Base-by-base conservation (phyloP, 2,329 filamentous ascomycete genomes). In the Pseudocercospora fijiensis region DNA sequence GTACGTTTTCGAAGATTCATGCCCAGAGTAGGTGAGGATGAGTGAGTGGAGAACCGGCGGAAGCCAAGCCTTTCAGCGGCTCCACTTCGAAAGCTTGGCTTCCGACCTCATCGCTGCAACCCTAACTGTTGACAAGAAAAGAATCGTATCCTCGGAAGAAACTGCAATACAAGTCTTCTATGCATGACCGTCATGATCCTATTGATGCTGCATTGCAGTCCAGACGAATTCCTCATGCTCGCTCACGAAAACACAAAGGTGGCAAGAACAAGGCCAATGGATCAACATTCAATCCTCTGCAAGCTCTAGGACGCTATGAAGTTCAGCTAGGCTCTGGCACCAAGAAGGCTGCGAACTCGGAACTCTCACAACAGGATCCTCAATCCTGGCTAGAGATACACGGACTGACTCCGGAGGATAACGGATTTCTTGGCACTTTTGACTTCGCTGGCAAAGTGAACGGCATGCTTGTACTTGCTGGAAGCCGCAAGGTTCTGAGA, bases 261-360 rank as follows among this genome's bases (percentile, higher is more conserved):
- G 27, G 47, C 20, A 52, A 43, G 26, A 28, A 49, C 11, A 45
- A 27, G 27, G 43, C 33, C 33, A 49, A 51, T 16, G 47, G 26
- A n/a, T 24, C 58, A 43, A n/a, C 20, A 5, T 65, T 65, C 55
- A 58, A 65, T 43, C 59, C 60, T 45, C 41, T 62, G 3, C 20
- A 47, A 24, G 56, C 63, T 7, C 28, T 65, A 9, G 60, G 60
- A 4, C 49, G 51, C 30, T 65, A 65, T 30, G 60, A 59, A 33
- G 59, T 49, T 6, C 45, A 49, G 1, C 26, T 53, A 8, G 49
- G 49, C 16, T 53, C 49, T 9, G 22, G 26, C 3, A 1, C 16
- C 6, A 53, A 18, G 26, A 20, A 30, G 22, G 7, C 4, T 26
- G 16, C 22, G 8, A 18, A 16, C 1, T 10, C 26, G 18, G 26